A percentile compares a stretch with the other conserved stretches of the same genome.
These are phyloP conservation scores for Dactylonectria macrodidyma DNA, from an alignment of 2,329 filamentous ascomycete species.

Conservation along the genomic window DNA sequence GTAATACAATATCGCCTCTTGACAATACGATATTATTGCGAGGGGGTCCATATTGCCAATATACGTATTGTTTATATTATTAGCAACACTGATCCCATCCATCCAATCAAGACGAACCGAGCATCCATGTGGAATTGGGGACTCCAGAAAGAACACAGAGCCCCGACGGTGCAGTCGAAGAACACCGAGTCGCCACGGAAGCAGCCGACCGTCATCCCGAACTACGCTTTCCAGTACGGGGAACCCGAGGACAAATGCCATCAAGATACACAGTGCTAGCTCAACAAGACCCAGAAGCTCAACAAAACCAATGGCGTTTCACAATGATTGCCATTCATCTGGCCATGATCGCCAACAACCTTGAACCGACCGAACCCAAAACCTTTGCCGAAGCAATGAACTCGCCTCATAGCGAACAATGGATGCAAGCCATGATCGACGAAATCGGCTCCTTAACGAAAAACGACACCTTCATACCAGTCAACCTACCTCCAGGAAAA, in stretches of 20 bases:
- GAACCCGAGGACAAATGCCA: slow-evolving; percentile 12
- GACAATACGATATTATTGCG: no score
- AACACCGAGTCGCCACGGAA: not conserved
- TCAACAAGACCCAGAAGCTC: slow-evolving; percentile 5
- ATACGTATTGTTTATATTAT: no score
- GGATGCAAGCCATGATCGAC: no score
- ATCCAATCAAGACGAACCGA: no score
- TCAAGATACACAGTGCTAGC: slow-evolving; percentile 13
- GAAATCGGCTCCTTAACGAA: no score
- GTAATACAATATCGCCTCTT: no score
- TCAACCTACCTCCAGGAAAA: no score
- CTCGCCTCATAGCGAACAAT: not conserved
- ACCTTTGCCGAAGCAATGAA: slow-evolving; percentile 7
- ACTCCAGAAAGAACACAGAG: no score
- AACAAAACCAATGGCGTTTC: slow-evolving; percentile 9
- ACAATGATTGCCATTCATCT: slow-evolving; percentile 6
- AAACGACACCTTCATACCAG: no score
- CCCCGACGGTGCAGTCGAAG: not conserved
- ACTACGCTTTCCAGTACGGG: slow-evolving; percentile 13
- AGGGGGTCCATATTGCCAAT: no score
- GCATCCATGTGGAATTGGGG: no score
- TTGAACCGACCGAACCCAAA: slow-evolving; percentile 8
- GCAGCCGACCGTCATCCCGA: not conserved
- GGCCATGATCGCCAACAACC: slow-evolving; percentile 6
- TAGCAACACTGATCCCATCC: no score